Conservation (phyloP, 768 basidiomycete genomes). For the Stropharia rugosoannulata region DNA sequence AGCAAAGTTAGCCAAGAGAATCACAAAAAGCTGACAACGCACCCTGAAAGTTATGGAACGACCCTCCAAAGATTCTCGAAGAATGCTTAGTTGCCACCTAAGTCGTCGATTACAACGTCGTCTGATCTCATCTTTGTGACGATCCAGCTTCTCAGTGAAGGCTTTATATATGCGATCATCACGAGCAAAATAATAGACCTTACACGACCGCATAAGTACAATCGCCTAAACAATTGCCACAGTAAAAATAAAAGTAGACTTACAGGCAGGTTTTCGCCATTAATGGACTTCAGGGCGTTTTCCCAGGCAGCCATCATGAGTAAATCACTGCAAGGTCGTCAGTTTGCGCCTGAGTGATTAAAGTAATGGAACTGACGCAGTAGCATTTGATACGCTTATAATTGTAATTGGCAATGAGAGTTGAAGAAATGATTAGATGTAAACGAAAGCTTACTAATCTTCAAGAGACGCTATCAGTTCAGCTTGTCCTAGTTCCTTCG, state of each 20-base stretch:
- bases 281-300: slow-evolving; percentile 53
- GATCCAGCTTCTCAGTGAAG: slow-evolving; percentile 51
- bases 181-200: slow-evolving; percentile 93
- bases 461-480: slow-evolving; percentile 79
- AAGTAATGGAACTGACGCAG: slow-evolving; percentile 37
- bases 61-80: slow-evolving; percentile 65
- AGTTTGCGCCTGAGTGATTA: not conserved
- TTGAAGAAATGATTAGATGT: not conserved
- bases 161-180: slow-evolving; percentile 84
- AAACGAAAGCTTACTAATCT: slow-evolving; percentile 69
- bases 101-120: slow-evolving; percentile 52
- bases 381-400: slow-evolving; percentile 82
- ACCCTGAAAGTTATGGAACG: slow-evolving; percentile 67
- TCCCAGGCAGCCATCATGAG: slow-evolving; percentile 83
- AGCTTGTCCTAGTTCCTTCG: slow-evolving; percentile 79
- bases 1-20: not conserved
- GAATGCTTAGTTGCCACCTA: slow-evolving; percentile 67
- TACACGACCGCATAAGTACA: slow-evolving; percentile 1
- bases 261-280: slow-evolving; percentile 74
- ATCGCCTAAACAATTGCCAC: not conserved
- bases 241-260: slow-evolving; percentile 24
- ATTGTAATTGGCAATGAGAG: not conserved
- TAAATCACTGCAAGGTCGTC: slow-evolving; percentile 49
- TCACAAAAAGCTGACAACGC: slow-evolving; percentile 21
- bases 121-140: slow-evolving; percentile 45